Base-by-base conservation (phyloP, 1,284 basidiomycete species). In the Vanrija sp. region DNA sequence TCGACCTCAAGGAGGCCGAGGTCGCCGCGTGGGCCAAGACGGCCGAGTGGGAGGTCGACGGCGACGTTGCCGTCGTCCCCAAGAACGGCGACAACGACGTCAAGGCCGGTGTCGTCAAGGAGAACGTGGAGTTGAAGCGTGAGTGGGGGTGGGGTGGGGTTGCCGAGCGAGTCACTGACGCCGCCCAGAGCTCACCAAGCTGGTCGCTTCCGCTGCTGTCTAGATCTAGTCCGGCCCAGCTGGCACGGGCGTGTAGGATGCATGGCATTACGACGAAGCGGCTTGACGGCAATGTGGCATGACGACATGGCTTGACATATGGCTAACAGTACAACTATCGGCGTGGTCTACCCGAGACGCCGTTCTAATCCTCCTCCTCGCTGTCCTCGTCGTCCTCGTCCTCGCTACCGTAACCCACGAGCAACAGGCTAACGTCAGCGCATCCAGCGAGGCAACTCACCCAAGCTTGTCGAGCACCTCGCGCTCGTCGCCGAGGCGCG, bases 11-110 rank as follows among this genome's bases (percentile, higher is more conserved):
- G n/a, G 88, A 83, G 16, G 65, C 79, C 16, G 85, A 85, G 39
- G 79, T 94, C 40, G 79, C 81, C 43, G 78, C 78, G 10, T 94
- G 87, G 74, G 80, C 88, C 48, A 60, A 64, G 48, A 75, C 80
- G 64, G 83, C 85, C 47, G 89, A 86, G 19, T 97, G 93, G 94
- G 79, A 79, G 43, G 64, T 86, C 38, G 84, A 91, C 65, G 77
- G 81, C 6, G 84, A 83, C 16, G 82, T 85, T 12, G 83, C 92
- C 46, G 79, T 76, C 25, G 81, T 96, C 53, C 91, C 92, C 40
- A 82, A 85, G 49, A 94, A 93, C 75, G 88, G 87, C n/a, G 90
- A 94, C 76, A 97, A 96, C 77, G 88, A 92, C 70, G 91, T 96
- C 68, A 89, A 92, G 75, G 89, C 92, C 0, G 89, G 89, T n/a